Base-by-base conservation (phyloP, 2,329 filamentous ascomycete species). In the Xylaria sp. region DNA sequence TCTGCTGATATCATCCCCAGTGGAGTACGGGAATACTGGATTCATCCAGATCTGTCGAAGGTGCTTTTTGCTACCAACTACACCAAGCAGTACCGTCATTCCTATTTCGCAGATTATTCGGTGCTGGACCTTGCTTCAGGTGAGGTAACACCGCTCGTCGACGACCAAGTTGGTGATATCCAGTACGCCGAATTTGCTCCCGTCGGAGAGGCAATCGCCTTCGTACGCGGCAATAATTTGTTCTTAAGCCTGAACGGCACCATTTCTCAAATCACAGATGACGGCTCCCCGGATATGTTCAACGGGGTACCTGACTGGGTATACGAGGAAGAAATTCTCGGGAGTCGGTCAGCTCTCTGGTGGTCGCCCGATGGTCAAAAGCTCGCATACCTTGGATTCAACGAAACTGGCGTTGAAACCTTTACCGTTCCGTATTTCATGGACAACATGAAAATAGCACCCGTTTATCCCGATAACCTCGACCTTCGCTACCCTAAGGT, bases 401-500 rank as follows among this genome's bases (percentile, higher is more conserved):
- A 89, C 72, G 88, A 92, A 82, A 91, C 89, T 0, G 90, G 89
- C 0, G 90, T 92, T 7, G 85, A 84, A 2, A 91, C 89, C 0
- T 92, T 88, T 77, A 88, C 85, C 0, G 84, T 92, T 12, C 88
- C 89, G 0, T 92, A 91, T 78, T 92, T 89, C 78, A 91, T 90
- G 86, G 83, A 88, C 63, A 82, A 84, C 66, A 78, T 88, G 68
- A 79, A 85, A 28, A 77, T 88, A 15, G 88, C 89, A 0, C 88
- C 89, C 0, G 80, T 85, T 0, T 92, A 92, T 74, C 90, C 90
- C 1, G 78, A 82, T 0, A 87, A 91, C 72, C 80, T 92, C 1
- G 85, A 91, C 28, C 78, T 92, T 57, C 84, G 90, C 13, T 92
- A 92, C 72, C 90, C 90, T 52, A 92, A 92, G 78, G 90, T 91